These are phyloP conservation scores for Geotrichum europaeum DNA, from an alignment of 1,139 yeast genomes.

Conservation along the genomic window DNA sequence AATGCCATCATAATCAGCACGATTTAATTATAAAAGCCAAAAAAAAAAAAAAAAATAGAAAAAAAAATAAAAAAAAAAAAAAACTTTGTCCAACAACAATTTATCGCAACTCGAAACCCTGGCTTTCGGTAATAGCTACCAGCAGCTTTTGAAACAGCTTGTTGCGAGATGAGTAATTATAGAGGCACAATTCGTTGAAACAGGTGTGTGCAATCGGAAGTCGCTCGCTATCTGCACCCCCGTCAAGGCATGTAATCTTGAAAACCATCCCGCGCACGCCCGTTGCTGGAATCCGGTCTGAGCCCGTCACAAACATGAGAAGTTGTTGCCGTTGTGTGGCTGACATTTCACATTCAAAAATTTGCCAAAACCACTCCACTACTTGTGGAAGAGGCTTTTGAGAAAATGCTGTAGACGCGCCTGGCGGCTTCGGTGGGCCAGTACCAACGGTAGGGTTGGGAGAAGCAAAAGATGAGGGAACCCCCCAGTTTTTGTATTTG, in stretches of 20 bases:
- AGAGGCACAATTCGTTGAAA: conserved; percentile 78
- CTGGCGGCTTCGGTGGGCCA: background rate
- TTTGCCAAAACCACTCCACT: conserved; percentile 81
- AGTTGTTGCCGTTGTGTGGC: conserved; percentile 52
- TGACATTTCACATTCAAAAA: conserved; percentile 39
- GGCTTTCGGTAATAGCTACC: conserved; percentile 66
- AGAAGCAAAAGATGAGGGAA: conserved; percentile 28
- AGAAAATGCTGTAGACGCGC: background rate
- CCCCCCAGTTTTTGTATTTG: conserved; percentile 57
- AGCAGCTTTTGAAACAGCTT: conserved; percentile 51
- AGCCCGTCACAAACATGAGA: conserved; percentile 76
- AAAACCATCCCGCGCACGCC: conserved; percentile 44
- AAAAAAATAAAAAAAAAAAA: too few species aligned
- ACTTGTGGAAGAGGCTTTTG: conserved; percentile 29
- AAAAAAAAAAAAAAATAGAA: too few species aligned
- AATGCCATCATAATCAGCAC: background rate
- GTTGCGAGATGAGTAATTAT: conserved; percentile 51
- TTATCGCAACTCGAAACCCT: conserved; percentile 76
- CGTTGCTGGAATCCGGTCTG: conserved; percentile 88
- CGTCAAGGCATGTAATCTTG: background rate
- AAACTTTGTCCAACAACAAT: background rate
- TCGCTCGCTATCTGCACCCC: conserved; percentile 45
- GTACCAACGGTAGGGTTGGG: background rate
- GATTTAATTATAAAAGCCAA: background rate
- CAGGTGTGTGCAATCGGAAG: conserved; percentile 90